These are phyloP conservation scores for Penicillium bovifimosum DNA, from an alignment of 495 filamentous ascomycete species.

Conservation along the genomic window DNA sequence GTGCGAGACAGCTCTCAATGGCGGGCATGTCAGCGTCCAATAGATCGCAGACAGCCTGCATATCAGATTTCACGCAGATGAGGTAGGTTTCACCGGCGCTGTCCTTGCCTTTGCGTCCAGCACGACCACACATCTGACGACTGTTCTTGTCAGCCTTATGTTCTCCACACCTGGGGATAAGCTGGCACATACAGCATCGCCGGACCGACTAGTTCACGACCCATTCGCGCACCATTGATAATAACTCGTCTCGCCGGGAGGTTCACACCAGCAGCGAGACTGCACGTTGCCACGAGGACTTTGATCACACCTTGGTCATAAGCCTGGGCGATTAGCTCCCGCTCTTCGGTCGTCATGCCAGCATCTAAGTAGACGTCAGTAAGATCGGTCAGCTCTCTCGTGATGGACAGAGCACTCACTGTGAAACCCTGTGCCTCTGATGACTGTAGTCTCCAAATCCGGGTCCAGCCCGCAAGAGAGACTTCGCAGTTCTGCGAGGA, in stretches of 20 bases:
- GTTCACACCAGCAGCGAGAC: conserved; percentile 82
- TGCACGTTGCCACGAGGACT: conserved; percentile 75
- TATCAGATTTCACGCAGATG: conserved; percentile 64
- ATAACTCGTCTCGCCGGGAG: conserved; percentile 72
- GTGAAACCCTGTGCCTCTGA: conserved; percentile 70
- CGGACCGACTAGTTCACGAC: conserved; percentile 68
- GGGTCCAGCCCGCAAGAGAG: conserved; percentile 63
- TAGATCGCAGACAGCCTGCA: conserved; percentile 63
- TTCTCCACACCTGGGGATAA: neutral
- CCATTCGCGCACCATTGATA: conserved; percentile 72
- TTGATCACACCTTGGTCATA: conserved; percentile 67
- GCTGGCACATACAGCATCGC: conserved; percentile 57
- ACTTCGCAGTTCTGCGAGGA: conserved; percentile 64
- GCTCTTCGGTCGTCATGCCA: conserved; percentile 74
- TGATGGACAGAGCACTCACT: conserved; percentile 37
- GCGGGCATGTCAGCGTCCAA: conserved; percentile 69
- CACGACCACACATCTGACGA: conserved; percentile 79
- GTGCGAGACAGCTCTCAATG: conserved; percentile 63
- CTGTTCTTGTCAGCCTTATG: conserved; percentile 30
- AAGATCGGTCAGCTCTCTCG: neutral
- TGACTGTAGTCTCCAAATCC: conserved; percentile 57
- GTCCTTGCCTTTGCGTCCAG: conserved; percentile 79
- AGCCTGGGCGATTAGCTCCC: conserved; percentile 65
- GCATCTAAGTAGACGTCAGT: conserved; percentile 45
- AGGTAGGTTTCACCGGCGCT: conserved; percentile 76